A percentile compares a stretch with the other conserved stretches of the same genome.
These are phyloP conservation scores for Dendrocalamus sinicus DNA, from an alignment of 176 grass and related monocot genomes.

Conservation along the genomic window DNA sequence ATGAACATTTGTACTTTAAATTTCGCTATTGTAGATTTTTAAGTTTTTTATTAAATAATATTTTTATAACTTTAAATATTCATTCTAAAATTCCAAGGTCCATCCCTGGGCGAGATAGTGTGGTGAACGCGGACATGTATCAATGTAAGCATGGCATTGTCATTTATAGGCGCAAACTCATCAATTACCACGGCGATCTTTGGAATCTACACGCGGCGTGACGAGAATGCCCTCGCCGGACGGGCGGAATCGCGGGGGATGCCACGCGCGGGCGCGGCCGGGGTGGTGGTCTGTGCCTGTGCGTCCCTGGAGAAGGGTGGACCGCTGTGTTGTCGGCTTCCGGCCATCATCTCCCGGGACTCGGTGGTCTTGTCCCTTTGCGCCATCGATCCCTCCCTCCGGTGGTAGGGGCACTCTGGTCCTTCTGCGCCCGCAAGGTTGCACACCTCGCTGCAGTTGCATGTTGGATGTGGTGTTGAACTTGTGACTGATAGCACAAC, in stretches of 20 bases:
- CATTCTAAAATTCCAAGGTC: no score
- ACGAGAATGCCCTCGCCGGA: neutral
- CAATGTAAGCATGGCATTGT: no score
- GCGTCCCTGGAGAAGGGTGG: conserved; percentile 20
- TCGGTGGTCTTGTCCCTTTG: conserved; percentile 31
- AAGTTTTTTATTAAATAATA: no score
- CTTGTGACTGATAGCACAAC: no score
- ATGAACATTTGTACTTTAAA: no score
- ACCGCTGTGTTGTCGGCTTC: conserved; percentile 75
- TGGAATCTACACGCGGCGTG: neutral
- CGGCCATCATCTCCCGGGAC: conserved; percentile 4
- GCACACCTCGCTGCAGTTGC: neutral
- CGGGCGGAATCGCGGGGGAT: neutral
- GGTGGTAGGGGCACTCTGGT: conserved; percentile 41
- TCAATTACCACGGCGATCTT: neutral
- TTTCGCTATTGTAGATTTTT: no score
- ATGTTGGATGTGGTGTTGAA: no score
- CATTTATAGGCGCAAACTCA: no score
- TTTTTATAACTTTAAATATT: no score
- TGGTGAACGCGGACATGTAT: neutral
- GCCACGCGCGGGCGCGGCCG: neutral
- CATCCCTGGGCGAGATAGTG: neutral
- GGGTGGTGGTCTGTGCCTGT: neutral
- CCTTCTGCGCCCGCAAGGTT: neutral
- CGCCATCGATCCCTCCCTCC: neutral